A percentile compares a stretch with the other conserved stretches of the same genome.
phyloP scores from a whole-genome alignment of 2,329 filamentous ascomycete genomes.

The Coniochaeta sp. region DNA sequence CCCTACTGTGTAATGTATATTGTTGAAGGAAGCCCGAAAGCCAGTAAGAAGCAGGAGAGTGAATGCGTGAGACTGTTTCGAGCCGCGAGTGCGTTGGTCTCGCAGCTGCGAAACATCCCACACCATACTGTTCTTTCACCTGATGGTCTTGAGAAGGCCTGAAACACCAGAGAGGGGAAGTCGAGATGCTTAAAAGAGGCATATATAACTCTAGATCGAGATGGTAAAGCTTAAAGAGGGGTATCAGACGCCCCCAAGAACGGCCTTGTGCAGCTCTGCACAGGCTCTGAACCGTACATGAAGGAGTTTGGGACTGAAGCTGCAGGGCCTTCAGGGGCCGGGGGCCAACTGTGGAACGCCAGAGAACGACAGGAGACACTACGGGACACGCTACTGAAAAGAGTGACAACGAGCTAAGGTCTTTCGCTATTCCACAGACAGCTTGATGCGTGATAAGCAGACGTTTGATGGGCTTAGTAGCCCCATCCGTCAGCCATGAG shows the following conservation, averaged over 20 bases:
- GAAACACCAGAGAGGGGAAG: neutral
- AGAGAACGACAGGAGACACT: neutral
- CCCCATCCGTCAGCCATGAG: neutral
- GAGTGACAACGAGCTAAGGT: neutral
- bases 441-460: too few relatives aligned
- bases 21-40: neutral
- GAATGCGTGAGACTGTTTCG: neutral
- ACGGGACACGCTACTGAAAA: neutral
- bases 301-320: neutral
- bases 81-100: neutral
- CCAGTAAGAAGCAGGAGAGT: neutral
- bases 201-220: neutral
- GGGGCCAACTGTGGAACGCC: neutral
- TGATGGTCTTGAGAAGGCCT: neutral
- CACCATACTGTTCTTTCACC: neutral
- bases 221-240: neutral
- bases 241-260: neutral
- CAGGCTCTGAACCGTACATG: neutral
- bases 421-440: too few relatives aligned
- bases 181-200: neutral
- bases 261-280: neutral
- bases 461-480: too few relatives aligned
- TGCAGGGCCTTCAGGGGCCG: neutral
- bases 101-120: neutral
- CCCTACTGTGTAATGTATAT: too few relatives aligned